Base-by-base conservation (phyloP, 495 filamentous ascomycete genomes). In the Podospora appendiculata region DNA sequence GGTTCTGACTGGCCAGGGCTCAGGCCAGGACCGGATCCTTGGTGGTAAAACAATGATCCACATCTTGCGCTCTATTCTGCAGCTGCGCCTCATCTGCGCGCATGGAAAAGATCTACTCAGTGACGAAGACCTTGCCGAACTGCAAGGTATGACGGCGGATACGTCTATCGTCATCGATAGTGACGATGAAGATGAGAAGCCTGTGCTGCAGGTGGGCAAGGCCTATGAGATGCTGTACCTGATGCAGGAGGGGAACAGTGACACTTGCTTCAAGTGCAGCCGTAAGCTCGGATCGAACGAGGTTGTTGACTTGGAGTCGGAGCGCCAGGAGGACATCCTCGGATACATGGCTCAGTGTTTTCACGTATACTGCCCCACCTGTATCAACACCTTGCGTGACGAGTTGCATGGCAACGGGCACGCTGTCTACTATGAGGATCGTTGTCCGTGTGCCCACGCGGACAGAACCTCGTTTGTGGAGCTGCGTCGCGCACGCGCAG, bases 31-130 rank as follows among this genome's bases (percentile, higher is more conserved):
- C 14, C 81, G 76, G 32, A 83, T 81, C 57, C 76, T 95, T 42
- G 86, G 87, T 45, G 90, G 90, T 17, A 88, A 81, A 43, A 81
- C 84, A 48, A 96, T 93, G 64, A 88, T 90, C 25, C 88, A 94
- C 54, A 89, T 97, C 48, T 69, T 98, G 39, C 89, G 88, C 53
- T 86, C 88, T 8, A 96, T 98, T 69, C 80, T 92, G 61, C 88
- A 90, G 40, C 79, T 98, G 8, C 89, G 93, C 6, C 79, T 90
- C 43, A 83, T 96, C 33, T 96, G 89, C 59, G 93, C 91, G 4
- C 89, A 95, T 67, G 93, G 93, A 7, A 85, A 83, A 59, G 93
- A 96, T 51, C 78, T 97, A 32, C 78, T 98, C 3, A 84, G 82
- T 43, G 81, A 89, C 14, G 83, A 90, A 45, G 91, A 96, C 59